Conservation (phyloP, 208 protist species). For the Porcisia hertigi region DNA sequence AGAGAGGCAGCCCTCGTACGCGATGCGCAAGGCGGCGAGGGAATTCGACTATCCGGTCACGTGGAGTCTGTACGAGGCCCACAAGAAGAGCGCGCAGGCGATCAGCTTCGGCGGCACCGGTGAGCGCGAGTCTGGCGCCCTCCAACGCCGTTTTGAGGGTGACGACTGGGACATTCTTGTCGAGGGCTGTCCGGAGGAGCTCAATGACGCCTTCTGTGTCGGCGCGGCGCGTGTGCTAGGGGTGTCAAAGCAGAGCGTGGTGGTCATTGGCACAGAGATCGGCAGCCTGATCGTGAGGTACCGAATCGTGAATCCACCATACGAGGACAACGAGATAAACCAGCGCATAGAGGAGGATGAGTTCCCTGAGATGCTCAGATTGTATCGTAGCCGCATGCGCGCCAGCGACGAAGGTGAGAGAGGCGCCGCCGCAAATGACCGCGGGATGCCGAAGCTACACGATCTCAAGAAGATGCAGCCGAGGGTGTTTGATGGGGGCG, state of each 20-base stretch:
- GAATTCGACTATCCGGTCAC: slow-evolving; percentile 22
- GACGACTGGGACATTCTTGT: slow-evolving; percentile 42
- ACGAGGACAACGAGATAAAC: slow-evolving; percentile 43
- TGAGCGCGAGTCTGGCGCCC: slow-evolving; percentile 33
- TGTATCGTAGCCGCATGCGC: slow-evolving; percentile 39
- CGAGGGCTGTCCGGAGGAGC: slow-evolving; percentile 27
- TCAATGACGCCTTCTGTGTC: slow-evolving; percentile 39
- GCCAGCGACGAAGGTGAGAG: not conserved
- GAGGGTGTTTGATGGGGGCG: slow-evolving; percentile 45
- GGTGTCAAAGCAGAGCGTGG: slow-evolving; percentile 36
- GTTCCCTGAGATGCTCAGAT: slow-evolving; percentile 40
- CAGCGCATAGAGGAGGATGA: slow-evolving; percentile 38
- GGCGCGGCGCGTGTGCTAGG: slow-evolving; percentile 41
- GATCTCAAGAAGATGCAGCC: slow-evolving; percentile 27
- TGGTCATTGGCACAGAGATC: slow-evolving; percentile 39
- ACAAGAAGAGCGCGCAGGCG: slow-evolving; percentile 23
- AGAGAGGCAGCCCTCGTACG: slow-evolving; percentile 31
- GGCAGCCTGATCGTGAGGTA: slow-evolving; percentile 49
- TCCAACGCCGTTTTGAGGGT: slow-evolving; percentile 39
- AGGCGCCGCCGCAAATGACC: not conserved
- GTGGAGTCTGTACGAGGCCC: slow-evolving; percentile 37
- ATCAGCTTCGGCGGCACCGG: slow-evolving; percentile 14
- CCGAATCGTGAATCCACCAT: slow-evolving; percentile 34
- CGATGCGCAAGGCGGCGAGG: slow-evolving; percentile 30
- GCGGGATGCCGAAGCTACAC: not conserved